Evolutionary conservation across 2,329 filamentous ascomycete species (phyloP).

Genomic region (Xylariaceae sp.): DNA sequence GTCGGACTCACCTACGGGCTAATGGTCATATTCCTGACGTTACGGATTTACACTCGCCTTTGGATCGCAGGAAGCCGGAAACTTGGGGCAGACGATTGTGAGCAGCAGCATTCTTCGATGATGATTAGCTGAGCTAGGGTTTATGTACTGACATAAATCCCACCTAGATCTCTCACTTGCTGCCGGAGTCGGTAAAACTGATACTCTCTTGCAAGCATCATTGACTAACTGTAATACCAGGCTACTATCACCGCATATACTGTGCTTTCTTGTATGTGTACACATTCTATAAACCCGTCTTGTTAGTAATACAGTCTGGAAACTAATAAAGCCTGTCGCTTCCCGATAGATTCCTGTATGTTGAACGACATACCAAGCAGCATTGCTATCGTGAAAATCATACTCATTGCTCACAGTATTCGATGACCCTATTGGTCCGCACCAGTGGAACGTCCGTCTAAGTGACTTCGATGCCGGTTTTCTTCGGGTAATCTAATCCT

Average conservation of each 20-base stretch:
- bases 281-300: too few relatives aligned
- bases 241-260: conserved; percentile 18
- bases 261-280: neutral
- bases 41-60: conserved; percentile 21
- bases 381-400: neutral
- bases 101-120: conserved; percentile 4
- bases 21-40: conserved; percentile 19
- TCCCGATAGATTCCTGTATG: conserved; percentile 9
- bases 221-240: conserved; percentile 4
- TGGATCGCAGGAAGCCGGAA: conserved; percentile 6
- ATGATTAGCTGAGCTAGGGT: neutral
- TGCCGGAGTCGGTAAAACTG: conserved; percentile 17
- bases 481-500: neutral
- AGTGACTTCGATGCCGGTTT: conserved; percentile 11
- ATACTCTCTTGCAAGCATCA: neutral
- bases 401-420: conserved; percentile 17
- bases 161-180: conserved; percentile 17
- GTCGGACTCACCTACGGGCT: conserved; percentile 16
- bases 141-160: conserved; percentile 8
- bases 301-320: too few relatives aligned
- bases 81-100: conserved; percentile 19
- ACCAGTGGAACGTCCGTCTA: conserved; percentile 23
- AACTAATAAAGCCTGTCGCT: too few relatives aligned
- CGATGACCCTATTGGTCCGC: conserved; percentile 14
- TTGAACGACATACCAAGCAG: neutral